Conservation (phyloP, 805 yeast genomes). For the Wickerhamomyces tratensis region DNA sequence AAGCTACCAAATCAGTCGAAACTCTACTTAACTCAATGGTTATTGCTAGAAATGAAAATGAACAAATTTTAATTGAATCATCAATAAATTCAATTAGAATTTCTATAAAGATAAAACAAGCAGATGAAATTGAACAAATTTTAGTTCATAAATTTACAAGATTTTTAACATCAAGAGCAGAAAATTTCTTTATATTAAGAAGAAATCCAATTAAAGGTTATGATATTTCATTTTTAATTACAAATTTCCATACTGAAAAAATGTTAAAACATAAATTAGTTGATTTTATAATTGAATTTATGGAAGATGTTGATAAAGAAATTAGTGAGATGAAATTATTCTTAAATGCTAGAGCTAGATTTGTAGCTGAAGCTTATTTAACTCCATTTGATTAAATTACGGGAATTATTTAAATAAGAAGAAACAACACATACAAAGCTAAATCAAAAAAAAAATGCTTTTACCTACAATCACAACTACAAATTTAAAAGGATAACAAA, state of each 20-base stretch:
- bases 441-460: neutral
- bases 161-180: conserved; percentile 92
- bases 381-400: conserved; percentile 63
- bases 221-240: conserved; percentile 86
- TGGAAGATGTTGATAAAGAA: conserved; percentile 99
- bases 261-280: conserved; percentile 94
- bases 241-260: conserved; percentile 90
- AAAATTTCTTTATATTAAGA: conserved; percentile 84
- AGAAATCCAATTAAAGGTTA: conserved; percentile 85
- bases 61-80: conserved; percentile 86
- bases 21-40: conserved; percentile 82
- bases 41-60: conserved; percentile 89
- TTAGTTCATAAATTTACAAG: conserved; percentile 91
- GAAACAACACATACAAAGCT: no score
- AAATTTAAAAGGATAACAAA: no score
- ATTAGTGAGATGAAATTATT: conserved; percentile 97
- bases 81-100: conserved; percentile 88
- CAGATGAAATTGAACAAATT: conserved; percentile 93
- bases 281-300: conserved; percentile 93
- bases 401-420: no score
- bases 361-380: conserved; percentile 91
- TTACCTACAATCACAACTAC: no score
- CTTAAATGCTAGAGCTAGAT: conserved; percentile 94
- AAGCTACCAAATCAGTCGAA: conserved; percentile 76
- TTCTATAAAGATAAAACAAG: conserved; percentile 89